Percentiles rank a stretch among this genome's conserved stretches.
phyloP scores from a whole-genome alignment of 2,329 filamentous ascomycete species.

The Arthrinium puccinioides region DNA sequence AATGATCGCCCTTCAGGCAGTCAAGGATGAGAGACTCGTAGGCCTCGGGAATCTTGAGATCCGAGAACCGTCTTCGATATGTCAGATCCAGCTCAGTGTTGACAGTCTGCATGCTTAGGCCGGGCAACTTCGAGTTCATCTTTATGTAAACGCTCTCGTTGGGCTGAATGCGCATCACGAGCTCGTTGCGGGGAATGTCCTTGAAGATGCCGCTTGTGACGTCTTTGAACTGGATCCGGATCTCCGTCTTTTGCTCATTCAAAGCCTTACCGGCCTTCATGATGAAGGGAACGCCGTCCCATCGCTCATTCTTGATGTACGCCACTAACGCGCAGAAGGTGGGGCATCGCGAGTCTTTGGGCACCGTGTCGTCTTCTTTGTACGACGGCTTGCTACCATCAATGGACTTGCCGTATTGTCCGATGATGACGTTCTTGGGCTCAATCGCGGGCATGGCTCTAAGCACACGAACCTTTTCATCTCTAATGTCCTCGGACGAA shows the following conservation, averaged over 20 bases:
- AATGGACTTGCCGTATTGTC: constrained; percentile 93
- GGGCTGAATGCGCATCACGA: constrained; percentile 97
- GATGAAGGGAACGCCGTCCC: constrained; percentile 99
- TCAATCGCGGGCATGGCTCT: constrained; percentile 90
- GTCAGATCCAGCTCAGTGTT: constrained; percentile 97
- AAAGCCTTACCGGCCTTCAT: constrained; percentile 98
- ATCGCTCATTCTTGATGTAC: constrained; percentile 99
- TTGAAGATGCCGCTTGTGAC: constrained; percentile 99
- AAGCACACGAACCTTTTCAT: constrained; percentile 96
- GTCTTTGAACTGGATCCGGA: constrained; percentile 98
- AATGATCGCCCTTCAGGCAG: constrained; percentile 97
- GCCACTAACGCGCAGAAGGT: constrained; percentile 97
- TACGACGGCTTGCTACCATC: constrained; percentile 96
- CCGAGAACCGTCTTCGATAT: constrained; percentile 95
- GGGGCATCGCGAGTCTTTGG: constrained; percentile 93
- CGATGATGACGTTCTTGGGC: constrained; percentile 99
- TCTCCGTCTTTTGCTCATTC: constrained; percentile 99
- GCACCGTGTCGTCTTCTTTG: constrained; percentile 97
- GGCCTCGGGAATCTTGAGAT: constrained; percentile 98
- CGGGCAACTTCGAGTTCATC: constrained; percentile 99
- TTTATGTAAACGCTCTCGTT: constrained; percentile 99
- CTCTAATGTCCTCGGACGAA: constrained; percentile 94
- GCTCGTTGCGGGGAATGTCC: constrained; percentile 97
- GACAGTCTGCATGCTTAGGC: constrained; percentile 98
- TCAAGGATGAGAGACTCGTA: constrained; percentile 98